Evolutionary conservation across 352 stramenopile species (phyloP), one percentile per base, ranked within the genome.

Genomic region (Globisporangium iwayamae): DNA sequence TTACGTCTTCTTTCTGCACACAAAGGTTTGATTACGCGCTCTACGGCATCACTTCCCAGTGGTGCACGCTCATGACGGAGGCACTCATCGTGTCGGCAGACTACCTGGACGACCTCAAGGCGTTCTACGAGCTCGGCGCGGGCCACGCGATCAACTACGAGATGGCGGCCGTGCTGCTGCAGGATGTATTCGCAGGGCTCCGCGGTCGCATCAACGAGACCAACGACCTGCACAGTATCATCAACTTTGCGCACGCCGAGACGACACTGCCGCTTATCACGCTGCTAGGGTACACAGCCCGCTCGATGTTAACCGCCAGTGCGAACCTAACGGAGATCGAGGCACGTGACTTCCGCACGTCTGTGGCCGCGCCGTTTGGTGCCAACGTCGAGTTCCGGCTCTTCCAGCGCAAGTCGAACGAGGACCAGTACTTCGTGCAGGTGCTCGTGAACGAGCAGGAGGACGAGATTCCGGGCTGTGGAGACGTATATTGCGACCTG

Each of bases 301-400:
- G 67, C 22, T 69, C 64, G 1, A 62, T 74, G 14, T 67, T 91
- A 14, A 54, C 62, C 4, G 72, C 82, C 1, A 70, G 68, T 16
- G 77, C 68, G 47, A 74, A 57, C 2, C 54, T 75, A 16, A 43
- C 73, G 5, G 62, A 76, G 63, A 86, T 90, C 63, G 55, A 76
- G 10, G 45, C 51, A 1, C 73, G 85, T n/a, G 57, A 67, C 25
- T 91, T 90, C 56, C 79, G 82, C 18, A 79, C 81, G 25, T 87
- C 85, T 0, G 60, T 67, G 38, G 62, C 82, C 3, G 79, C 82
- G n/a, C 82, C 85, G 4, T 90, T 90, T n/a, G 81, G 72, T 3
- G 78, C 79, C 18, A 91, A 93, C 68, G 72, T 93, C 39, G 81
- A 87, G 54, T 91, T 94, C 63, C 79, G 81, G 3, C 54, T 93